phyloP scores from a whole-genome alignment of 2,329 filamentous ascomycete species.

The Cladophialophora bantiana region DNA sequence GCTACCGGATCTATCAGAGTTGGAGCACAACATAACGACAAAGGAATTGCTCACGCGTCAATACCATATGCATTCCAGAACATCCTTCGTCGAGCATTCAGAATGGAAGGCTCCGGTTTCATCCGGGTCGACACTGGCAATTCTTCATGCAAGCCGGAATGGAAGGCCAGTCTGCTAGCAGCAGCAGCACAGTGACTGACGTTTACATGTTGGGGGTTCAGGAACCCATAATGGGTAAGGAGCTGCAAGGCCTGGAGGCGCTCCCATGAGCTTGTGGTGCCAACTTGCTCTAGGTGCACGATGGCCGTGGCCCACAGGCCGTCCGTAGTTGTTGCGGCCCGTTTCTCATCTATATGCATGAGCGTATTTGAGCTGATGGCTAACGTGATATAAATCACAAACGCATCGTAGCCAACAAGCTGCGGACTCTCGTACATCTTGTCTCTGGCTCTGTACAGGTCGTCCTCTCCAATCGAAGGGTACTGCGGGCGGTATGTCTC shows the following conservation, averaged over 20 bases:
- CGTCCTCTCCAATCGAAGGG: conserved; percentile 23
- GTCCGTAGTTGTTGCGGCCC: conserved; percentile 23
- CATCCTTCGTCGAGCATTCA: conserved; percentile 23
- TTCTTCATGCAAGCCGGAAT: conserved; percentile 25
- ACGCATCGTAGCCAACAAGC: conserved; percentile 18
- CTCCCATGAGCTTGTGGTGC: conserved; percentile 13
- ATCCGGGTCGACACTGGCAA: conserved; percentile 10
- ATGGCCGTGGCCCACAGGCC: conserved; percentile 27
- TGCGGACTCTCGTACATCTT: conserved; percentile 20
- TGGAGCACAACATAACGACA: too few relatives aligned
- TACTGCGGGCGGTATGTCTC: conserved; percentile 28
- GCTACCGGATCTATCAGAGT: conserved; percentile 14
- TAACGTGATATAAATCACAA: conserved; percentile 25
- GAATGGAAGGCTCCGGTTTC: neutral
- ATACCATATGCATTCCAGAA: conserved; percentile 31
- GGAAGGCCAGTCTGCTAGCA: conserved; percentile 20
- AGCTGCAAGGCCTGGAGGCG: conserved; percentile 28
- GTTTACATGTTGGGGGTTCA: conserved; percentile 26
- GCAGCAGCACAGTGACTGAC: conserved; percentile 25
- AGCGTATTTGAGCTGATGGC: conserved; percentile 27
- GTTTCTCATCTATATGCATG: conserved; percentile 25
- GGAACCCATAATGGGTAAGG: conserved; percentile 28
- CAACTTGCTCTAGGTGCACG: conserved; percentile 15
- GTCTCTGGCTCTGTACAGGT: conserved; percentile 22
- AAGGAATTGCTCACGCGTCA: conserved; percentile 12